Conservation (phyloP, 2,329 filamentous ascomycete species). For the Lizonia empirigonia region DNA sequence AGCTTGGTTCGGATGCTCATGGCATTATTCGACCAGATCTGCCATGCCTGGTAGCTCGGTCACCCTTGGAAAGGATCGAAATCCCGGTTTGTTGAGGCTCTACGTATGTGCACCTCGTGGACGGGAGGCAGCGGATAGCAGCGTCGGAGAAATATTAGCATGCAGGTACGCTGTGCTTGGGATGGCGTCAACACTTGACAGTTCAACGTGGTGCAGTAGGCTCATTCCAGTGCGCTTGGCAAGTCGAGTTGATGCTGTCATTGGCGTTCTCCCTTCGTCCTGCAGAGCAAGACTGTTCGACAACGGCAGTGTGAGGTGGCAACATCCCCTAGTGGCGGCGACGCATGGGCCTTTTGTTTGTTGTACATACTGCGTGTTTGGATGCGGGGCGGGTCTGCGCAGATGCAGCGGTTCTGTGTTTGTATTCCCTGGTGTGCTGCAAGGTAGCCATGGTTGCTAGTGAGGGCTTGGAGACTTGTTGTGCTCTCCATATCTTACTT, state of each 20-base stretch:
- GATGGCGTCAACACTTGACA: constrained; percentile 6
- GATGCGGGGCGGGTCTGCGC: constrained; percentile 26
- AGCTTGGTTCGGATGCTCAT: not conserved
- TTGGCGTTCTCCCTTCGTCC: constrained; percentile 19
- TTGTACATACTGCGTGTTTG: constrained; percentile 31
- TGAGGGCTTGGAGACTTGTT: constrained; percentile 10
- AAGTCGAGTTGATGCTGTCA: constrained; percentile 15
- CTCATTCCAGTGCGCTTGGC: constrained; percentile 35
- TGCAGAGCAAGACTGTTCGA: constrained; percentile 21
- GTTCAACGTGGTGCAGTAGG: constrained; percentile 16
- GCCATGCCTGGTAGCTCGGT: not conserved
- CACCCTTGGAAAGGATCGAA: constrained; percentile 1
- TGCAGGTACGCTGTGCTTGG: constrained; percentile 8
- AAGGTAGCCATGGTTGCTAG: constrained; percentile 24
- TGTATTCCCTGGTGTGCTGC: constrained; percentile 27
- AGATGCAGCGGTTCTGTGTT: constrained; percentile 20
- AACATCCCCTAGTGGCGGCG: constrained; percentile 11
- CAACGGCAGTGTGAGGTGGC: constrained; percentile 4
- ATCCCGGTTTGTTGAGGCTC: constrained; percentile 10
- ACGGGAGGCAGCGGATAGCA: constrained; percentile 16
- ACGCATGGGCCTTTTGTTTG: constrained; percentile 12
- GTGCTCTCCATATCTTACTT: constrained; percentile 13
- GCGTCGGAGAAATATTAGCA: constrained; percentile 7
- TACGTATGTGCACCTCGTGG: constrained; percentile 14
- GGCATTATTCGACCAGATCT: not conserved